These are phyloP conservation scores for Curvularia spicifera DNA, from an alignment of 2,329 filamentous ascomycete genomes.

Conservation along the genomic window DNA sequence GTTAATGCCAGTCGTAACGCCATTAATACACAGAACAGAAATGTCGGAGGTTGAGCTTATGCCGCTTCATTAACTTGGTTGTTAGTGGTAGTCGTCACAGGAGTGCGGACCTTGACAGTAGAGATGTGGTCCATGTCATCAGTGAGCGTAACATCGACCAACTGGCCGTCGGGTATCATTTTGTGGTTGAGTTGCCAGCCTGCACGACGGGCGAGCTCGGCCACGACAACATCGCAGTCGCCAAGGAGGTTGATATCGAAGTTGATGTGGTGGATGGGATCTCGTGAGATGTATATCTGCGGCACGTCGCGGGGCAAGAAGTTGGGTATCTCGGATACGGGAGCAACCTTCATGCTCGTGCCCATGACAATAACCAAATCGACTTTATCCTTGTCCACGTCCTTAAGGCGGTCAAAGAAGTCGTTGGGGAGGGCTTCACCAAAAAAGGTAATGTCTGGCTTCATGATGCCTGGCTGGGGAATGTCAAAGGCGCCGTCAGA, in stretches of 20 bases:
- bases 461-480: conserved; percentile 80
- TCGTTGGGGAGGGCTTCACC: conserved; percentile 85
- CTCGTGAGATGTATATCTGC: conserved; percentile 87
- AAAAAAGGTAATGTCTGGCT: conserved; percentile 97
- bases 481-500: conserved; percentile 69
- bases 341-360: conserved; percentile 93
- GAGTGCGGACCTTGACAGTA: conserved; percentile 34
- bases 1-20: conserved; percentile 17
- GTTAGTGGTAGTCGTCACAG: conserved; percentile 25
- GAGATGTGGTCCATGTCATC: conserved; percentile 41
- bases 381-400: conserved; percentile 77
- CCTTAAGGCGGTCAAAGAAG: conserved; percentile 81
- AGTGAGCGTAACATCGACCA: conserved; percentile 60
- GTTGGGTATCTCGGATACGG: conserved; percentile 88
- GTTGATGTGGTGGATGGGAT: conserved; percentile 84
- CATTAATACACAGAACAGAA: conserved; percentile 15
- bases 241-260: conserved; percentile 98
- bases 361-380: conserved; percentile 96
- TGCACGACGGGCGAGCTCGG: conserved; percentile 80
- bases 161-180: conserved; percentile 76
- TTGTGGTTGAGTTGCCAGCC: conserved; percentile 82
- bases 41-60: conserved; percentile 14
- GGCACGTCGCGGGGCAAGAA: conserved; percentile 80
- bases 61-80: conserved; percentile 17
- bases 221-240: conserved; percentile 88